Evolutionary conservation across 78 protist species (phyloP), one percentile per base, ranked within the genome.

Genomic region (Dictyostelium discoideum): DNA sequence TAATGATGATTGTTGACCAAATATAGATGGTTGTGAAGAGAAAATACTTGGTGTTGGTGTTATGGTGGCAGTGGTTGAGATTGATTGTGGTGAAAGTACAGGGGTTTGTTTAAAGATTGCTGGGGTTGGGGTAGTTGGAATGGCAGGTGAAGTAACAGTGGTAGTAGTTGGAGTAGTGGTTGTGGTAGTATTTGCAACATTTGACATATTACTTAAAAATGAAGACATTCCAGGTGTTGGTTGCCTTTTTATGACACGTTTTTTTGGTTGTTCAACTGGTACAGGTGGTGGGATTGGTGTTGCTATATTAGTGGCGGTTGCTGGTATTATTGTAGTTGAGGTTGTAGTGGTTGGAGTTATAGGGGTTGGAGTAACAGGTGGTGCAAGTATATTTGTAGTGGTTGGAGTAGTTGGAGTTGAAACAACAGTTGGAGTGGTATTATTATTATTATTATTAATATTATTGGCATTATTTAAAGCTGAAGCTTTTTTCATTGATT

Each of bases 161-260:
- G 48, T 77, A 16, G 22, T 0, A 18, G 40, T 37, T 77, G 83
- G 83, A 22, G 48, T 74, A 1, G 46, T 16, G 32, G 44, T 74
- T 16, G 46, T 16, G 32, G 44, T 77, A 5, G 46, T 32, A 32
- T 24, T 73, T 24, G 79, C 40, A 60, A 60, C 69, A 60, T 60
- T 60, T 60, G 69, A 60, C 69, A 60, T 60, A 60, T 60, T 60
- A 20, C 26, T 60, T 60, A 60, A 60, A 60, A 60, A 60, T 60
- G 69, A 60, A 60, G 69, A 60, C 69, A 60, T 60, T 60, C 69
- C 69, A 60, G 69, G 69, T 73, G 79, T 20, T 73, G 79, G 79
- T 29, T 73, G 79, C 29, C 48, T 73, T 32, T 24, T 73, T 24
- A 73, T 73, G 29, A 73, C 79, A 73, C 48, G 79, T 73, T 73